Evolutionary conservation across 2,329 filamentous ascomycete genomes (phyloP).

Genomic region (Hypomyces rosellus): DNA sequence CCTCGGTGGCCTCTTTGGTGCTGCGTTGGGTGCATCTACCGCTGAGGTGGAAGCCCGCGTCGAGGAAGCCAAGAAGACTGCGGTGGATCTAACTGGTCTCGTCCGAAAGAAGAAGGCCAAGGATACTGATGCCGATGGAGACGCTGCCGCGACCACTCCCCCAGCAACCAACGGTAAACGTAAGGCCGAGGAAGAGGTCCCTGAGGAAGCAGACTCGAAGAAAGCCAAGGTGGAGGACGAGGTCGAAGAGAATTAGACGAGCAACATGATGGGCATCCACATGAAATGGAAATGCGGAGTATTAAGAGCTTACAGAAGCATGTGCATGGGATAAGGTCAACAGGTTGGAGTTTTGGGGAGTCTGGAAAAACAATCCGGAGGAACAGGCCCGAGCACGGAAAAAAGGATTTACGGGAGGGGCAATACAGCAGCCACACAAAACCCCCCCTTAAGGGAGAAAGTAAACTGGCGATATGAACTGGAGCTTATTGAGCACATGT

Average conservation of each 20-base stretch:
- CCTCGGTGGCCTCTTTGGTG: constrained; percentile 56
- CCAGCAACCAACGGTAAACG: constrained; percentile 33
- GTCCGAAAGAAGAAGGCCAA: constrained; percentile 64
- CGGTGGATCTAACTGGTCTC: constrained; percentile 67
- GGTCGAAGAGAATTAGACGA: constrained; percentile 3
- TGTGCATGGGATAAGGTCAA: too few relatives aligned
- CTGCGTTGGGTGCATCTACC: constrained; percentile 55
- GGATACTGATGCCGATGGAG: constrained; percentile 17
- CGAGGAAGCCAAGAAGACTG: constrained; percentile 66
- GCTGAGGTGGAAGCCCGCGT: constrained; percentile 56
- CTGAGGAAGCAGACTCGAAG: constrained; percentile 25
- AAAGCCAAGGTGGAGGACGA: constrained; percentile 29
- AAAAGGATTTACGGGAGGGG: too few relatives aligned
- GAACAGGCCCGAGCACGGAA: too few relatives aligned
- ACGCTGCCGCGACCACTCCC: constrained; percentile 1
- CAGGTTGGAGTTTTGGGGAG: too few relatives aligned
- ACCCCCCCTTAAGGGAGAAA: too few relatives aligned
- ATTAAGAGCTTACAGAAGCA: too few relatives aligned
- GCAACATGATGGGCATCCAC: too few relatives aligned
- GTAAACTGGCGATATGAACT: too few relatives aligned
- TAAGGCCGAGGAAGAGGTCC: constrained; percentile 27
- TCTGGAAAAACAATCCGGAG: too few relatives aligned
- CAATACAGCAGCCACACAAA: too few relatives aligned
- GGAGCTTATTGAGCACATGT: too few relatives aligned
- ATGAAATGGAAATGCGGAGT: too few relatives aligned